A percentile compares a stretch with the other conserved stretches of the same genome.
Conservation (phyloP, 2,329 filamentous ascomycete species). For the Ophiostoma tasmaniense region DNA sequence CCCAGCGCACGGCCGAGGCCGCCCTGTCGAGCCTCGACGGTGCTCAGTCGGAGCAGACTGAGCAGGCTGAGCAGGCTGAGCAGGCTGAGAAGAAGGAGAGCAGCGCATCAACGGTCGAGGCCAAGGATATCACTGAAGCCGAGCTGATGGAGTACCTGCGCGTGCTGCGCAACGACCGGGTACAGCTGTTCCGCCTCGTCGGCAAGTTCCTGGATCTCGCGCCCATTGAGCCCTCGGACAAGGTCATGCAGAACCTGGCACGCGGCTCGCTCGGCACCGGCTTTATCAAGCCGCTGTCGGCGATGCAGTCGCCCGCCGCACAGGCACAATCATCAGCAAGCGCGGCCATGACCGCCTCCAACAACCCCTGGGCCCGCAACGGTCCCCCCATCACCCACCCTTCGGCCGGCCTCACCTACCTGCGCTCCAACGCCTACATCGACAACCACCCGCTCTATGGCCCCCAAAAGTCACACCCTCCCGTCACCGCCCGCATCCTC, state of each 20-base stretch:
- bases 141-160: constrained; percentile 46
- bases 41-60: background rate
- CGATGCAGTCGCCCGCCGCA: constrained; percentile 13
- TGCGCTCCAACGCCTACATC: constrained; percentile 46
- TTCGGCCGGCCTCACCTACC: constrained; percentile 54
- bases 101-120: constrained; percentile 26
- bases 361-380: constrained; percentile 40
- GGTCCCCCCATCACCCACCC: constrained; percentile 55
- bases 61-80: constrained; percentile 24
- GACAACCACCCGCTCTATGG: constrained; percentile 55
- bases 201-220: constrained; percentile 55
- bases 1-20: constrained; percentile 35
- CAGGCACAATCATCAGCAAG: constrained; percentile 22
- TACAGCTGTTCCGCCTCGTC: constrained; percentile 44
- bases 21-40: constrained; percentile 32
- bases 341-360: constrained; percentile 4
- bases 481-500: constrained; percentile 45
- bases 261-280: constrained; percentile 21
- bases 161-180: constrained; percentile 42
- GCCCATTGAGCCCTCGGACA: constrained; percentile 33
- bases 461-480: constrained; percentile 43
- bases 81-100: constrained; percentile 26
- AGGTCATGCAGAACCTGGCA: constrained; percentile 17
- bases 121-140: constrained; percentile 39
- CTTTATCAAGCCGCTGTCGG: background rate